A percentile compares a stretch with the other conserved stretches of the same genome.
These are phyloP conservation scores for Talaromyces islandicus DNA, from an alignment of 2,329 filamentous ascomycete genomes.

Conservation along the genomic window DNA sequence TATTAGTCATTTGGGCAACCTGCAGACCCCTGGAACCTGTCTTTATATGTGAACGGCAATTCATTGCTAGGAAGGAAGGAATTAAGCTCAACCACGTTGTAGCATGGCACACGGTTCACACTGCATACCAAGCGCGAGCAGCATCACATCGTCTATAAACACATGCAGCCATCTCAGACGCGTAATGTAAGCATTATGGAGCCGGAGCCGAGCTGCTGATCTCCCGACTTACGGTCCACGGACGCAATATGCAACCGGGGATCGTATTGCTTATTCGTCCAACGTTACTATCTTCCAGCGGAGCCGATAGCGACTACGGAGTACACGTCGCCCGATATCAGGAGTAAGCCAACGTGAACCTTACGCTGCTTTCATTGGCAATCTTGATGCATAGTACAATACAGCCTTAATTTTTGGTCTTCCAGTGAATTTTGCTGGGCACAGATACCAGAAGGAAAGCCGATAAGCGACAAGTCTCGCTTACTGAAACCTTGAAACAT, in stretches of 20 bases:
- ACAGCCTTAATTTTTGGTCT: neutral
- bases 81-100: neutral
- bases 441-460: neutral
- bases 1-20: neutral
- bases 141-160: neutral
- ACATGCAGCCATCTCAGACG: neutral
- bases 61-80: neutral
- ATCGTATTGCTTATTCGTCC: neutral
- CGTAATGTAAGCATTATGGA: neutral
- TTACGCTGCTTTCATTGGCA: neutral
- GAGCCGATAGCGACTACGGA: neutral
- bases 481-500: neutral
- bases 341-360: neutral
- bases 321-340: neutral
- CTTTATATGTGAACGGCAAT: neutral
- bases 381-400: neutral
- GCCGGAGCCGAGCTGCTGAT: neutral
- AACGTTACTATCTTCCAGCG: neutral
- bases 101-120: neutral
- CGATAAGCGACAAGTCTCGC: neutral
- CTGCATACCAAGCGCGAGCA: neutral
- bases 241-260: too few relatives aligned
- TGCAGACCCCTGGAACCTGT: neutral
- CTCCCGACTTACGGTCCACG: neutral
- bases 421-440: neutral